Percentiles rank a stretch among this genome's conserved stretches.
phyloP scores from a whole-genome alignment of 805 yeast genomes.

The Metschnikowia lunata region DNA sequence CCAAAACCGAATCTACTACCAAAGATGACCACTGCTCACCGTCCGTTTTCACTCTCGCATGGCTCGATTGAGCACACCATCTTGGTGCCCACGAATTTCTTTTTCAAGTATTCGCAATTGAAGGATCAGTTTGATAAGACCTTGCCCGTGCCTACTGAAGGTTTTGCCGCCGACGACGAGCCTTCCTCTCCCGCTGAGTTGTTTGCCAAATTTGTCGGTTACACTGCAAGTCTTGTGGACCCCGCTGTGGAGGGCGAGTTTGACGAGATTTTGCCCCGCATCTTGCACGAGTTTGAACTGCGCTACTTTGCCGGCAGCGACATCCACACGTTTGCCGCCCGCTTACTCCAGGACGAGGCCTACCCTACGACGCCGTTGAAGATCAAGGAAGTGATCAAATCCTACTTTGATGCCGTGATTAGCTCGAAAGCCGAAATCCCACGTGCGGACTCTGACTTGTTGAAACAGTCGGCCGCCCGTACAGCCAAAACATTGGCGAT shows the following conservation, averaged over 20 bases:
- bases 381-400: slow-evolving; percentile 68
- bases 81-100: slow-evolving; percentile 76
- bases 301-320: slow-evolving; percentile 62
- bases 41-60: slow-evolving; percentile 82
- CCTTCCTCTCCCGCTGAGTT: slow-evolving; percentile 85
- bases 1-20: neutral
- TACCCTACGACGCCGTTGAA: slow-evolving; percentile 67
- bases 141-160: slow-evolving; percentile 79
- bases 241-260: slow-evolving; percentile 52
- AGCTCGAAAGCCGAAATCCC: slow-evolving; percentile 25
- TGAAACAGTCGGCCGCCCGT: slow-evolving; percentile 55
- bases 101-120: slow-evolving; percentile 79
- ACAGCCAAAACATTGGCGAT: slow-evolving; percentile 72
- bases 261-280: slow-evolving; percentile 63
- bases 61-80: slow-evolving; percentile 87
- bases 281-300: slow-evolving; percentile 79
- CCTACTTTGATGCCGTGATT: slow-evolving; percentile 54
- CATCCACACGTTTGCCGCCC: slow-evolving; percentile 84
- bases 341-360: slow-evolving; percentile 49
- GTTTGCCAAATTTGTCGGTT: slow-evolving; percentile 79
- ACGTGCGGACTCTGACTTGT: slow-evolving; percentile 41
- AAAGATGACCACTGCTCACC: slow-evolving; percentile 27
- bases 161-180: slow-evolving; percentile 79
- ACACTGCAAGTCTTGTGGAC: slow-evolving; percentile 47
- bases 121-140: slow-evolving; percentile 78